Percentiles rank a stretch among this genome's conserved stretches.
Evolutionary conservation across 2,329 filamentous ascomycete species (phyloP).

Genomic region (Keithomyces neogunnii): DNA sequence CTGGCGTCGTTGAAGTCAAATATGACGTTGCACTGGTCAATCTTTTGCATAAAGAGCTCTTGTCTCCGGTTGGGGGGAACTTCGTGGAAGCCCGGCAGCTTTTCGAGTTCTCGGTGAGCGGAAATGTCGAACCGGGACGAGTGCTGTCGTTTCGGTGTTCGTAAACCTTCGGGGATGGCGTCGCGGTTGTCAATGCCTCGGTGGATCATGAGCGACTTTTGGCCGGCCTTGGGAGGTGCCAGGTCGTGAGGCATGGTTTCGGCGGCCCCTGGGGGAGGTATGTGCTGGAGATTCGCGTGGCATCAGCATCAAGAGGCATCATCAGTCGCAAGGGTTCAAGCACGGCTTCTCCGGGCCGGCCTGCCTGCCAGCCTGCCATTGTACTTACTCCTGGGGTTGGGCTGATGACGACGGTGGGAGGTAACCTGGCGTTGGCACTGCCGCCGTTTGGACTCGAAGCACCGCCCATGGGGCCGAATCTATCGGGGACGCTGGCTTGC

Average conservation of each 20-base stretch:
- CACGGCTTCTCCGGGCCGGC: too few species aligned
- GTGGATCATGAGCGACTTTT: constrained; percentile 83
- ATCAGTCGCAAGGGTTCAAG: not conserved
- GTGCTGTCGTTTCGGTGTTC: constrained; percentile 93
- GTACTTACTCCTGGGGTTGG: constrained; percentile 77
- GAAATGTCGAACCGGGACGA: constrained; percentile 98
- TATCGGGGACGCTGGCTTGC: constrained; percentile 28
- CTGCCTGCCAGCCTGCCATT: not conserved
- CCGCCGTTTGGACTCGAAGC: constrained; percentile 28
- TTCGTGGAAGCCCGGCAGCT: constrained; percentile 95
- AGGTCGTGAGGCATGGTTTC: constrained; percentile 98
- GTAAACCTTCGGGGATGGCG: constrained; percentile 78
- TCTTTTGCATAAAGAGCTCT: constrained; percentile 99
- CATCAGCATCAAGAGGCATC: not conserved
- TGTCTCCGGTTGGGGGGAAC: constrained; percentile 90
- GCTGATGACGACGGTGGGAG: constrained; percentile 89
- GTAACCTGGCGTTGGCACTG: constrained; percentile 35
- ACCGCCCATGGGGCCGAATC: constrained; percentile 29
- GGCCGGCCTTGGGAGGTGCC: constrained; percentile 82
- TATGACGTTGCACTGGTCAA: constrained; percentile 99
- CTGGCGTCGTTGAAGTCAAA: constrained; percentile 99
- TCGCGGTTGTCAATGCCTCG: constrained; percentile 86
- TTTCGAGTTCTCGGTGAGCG: constrained; percentile 91
- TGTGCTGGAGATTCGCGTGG: constrained; percentile 44
- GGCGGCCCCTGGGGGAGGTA: constrained; percentile 83